Evolutionary conservation across 768 basidiomycete species (phyloP), one percentile per base, ranked within the genome.

Genomic region (Termitomyces sp.): DNA sequence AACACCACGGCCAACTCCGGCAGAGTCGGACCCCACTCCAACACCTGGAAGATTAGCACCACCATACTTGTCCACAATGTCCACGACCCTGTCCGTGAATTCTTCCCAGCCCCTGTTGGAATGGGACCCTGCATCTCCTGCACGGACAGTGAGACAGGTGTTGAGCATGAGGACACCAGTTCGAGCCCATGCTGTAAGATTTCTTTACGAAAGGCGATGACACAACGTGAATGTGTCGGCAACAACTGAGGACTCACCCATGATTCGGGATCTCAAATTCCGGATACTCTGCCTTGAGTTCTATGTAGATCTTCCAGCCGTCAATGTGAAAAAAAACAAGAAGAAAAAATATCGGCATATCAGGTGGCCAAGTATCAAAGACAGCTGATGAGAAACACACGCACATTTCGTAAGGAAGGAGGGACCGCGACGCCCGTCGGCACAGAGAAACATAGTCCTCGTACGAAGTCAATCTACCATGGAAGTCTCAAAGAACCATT

Each of bases 361-460:
- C 55, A 52, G 45, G 42, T 53, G 48, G 22, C n/a, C 37, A 16
- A 31, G 18, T 8, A 41, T n/a, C 6, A 30, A 49, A 34, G 30
- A 30, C 30, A 42, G 24, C 34, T 41, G 39, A 58, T 44, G 22
- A 59, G 31, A 30, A 54, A 51, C 41, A 33, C 37, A 15, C 84
- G 69, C 66, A 90, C 89, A 74, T 95, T 96, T 66, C 78, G 80
- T 66, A 97, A 75, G 13, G 93, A 95, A 6, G 93, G 91, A 2
- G 95, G 95, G 16, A 87, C 73, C 24, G 75, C 56, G 27, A 95
- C 79, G 13, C 92, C 93, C 37, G 77, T 78, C 12, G 86, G 87
- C n/a, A 98, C 95, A 15, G 93, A 95, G 74, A 98, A 98, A 74
- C 89, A 85, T 54, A 92, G 77, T 59, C 93, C 91, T 93, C 51